These are phyloP conservation scores for Beauveria brongniartii DNA, from an alignment of 2,329 filamentous ascomycete genomes.

Conservation along the genomic window DNA sequence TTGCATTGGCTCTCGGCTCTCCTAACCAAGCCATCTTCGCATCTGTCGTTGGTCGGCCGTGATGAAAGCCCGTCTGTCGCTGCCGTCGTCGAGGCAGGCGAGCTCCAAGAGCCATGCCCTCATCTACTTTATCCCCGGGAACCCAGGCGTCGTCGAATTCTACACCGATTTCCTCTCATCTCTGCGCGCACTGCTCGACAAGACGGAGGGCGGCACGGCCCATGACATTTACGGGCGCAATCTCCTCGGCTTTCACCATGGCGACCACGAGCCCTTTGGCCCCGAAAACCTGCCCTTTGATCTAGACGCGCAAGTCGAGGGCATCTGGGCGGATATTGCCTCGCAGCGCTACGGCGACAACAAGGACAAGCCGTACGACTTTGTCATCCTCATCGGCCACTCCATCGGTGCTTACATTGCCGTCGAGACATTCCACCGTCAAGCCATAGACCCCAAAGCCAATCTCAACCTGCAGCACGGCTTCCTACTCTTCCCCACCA, in stretches of 20 bases:
- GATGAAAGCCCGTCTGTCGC: constrained; percentile 17
- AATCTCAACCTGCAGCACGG: constrained; percentile 40
- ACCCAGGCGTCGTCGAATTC: constrained; percentile 68
- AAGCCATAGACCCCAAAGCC: constrained; percentile 33
- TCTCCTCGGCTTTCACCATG: constrained; percentile 50
- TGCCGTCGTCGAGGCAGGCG: constrained; percentile 21
- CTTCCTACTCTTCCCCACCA: constrained; percentile 65
- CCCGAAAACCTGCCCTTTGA: constrained; percentile 36
- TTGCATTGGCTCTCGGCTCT: no score
- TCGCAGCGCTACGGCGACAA: constrained; percentile 19
- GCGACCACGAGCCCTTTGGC: constrained; percentile 40
- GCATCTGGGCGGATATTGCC: constrained; percentile 31
- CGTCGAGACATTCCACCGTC: constrained; percentile 57
- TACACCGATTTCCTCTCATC: constrained; percentile 59
- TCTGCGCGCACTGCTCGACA: constrained; percentile 46
- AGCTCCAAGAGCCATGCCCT: constrained; percentile 32
- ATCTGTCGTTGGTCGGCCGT: not conserved
- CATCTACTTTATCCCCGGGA: constrained; percentile 67
- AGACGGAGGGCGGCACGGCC: constrained; percentile 23
- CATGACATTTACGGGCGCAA: constrained; percentile 52
- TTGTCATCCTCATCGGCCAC: constrained; percentile 62
- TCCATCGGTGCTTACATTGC: constrained; percentile 67
- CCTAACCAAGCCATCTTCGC: no score
- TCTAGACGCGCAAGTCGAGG: constrained; percentile 45
- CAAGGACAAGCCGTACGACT: constrained; percentile 35